Percentiles rank a stretch among this genome's conserved stretches.
phyloP scores from a whole-genome alignment of 2,329 filamentous ascomycete genomes.

The Penicillium occitanis region DNA sequence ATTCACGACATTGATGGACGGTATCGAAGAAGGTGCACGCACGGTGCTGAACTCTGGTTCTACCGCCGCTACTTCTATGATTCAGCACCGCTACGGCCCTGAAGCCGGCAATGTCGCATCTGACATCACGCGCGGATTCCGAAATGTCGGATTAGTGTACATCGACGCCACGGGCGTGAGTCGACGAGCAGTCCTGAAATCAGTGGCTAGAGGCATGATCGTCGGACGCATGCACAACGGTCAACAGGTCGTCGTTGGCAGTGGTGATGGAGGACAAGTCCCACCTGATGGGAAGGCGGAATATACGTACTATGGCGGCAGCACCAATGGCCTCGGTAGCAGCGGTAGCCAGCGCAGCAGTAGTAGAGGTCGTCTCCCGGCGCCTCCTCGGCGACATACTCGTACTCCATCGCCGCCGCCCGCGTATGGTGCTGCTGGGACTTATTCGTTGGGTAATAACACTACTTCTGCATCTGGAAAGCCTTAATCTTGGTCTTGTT shows the following conservation, averaged over 20 bases:
- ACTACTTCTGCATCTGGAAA: conserved; percentile 33
- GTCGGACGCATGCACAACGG: conserved; percentile 52
- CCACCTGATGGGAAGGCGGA: conserved; percentile 11
- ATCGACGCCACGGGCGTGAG: conserved; percentile 95
- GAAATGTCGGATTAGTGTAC: conserved; percentile 95
- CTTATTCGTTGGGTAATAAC: conserved; percentile 33
- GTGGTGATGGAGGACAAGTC: conserved; percentile 47
- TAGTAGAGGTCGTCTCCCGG: conserved; percentile 29
- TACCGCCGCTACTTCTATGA: conserved; percentile 77
- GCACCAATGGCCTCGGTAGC: conserved; percentile 2
- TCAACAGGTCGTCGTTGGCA: conserved; percentile 49
- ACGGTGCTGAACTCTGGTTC: conserved; percentile 73
- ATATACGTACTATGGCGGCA: conserved; percentile 18
- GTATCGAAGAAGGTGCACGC: conserved; percentile 82
- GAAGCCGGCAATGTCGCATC: conserved; percentile 79
- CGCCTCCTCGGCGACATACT: conserved; percentile 34
- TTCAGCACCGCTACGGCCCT: conserved; percentile 82
- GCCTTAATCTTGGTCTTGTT: conserved; percentile 24
- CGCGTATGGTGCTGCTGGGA: conserved; percentile 40
- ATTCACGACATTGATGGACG: conserved; percentile 90
- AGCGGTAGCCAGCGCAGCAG: conserved; percentile 5
- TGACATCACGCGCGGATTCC: conserved; percentile 78
- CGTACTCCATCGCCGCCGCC: conserved; percentile 42
- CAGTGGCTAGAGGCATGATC: conserved; percentile 90
- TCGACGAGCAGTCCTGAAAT: conserved; percentile 84